Evolutionary conservation across 1,284 basidiomycete genomes (phyloP).

Genomic region (Vanrija sp.): DNA sequence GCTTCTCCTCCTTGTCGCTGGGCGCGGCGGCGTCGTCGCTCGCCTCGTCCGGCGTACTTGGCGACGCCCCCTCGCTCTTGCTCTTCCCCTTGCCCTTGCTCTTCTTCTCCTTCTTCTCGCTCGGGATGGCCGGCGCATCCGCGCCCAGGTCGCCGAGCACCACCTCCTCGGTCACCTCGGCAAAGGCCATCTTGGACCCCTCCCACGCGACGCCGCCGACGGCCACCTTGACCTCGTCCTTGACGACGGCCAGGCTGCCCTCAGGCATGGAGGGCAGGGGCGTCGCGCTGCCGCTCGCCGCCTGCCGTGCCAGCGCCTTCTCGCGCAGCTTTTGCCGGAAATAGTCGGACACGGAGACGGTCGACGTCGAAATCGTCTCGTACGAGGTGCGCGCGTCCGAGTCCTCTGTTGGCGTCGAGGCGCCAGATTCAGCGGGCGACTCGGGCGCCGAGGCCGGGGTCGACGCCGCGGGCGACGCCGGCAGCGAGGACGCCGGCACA

Average conservation of each 20-base stretch:
- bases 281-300: constrained; percentile 15
- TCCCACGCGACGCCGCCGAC: constrained; percentile 37
- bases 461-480: constrained; percentile 17
- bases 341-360: constrained; percentile 46
- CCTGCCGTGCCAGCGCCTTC: constrained; percentile 39
- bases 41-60: background rate
- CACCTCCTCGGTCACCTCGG: constrained; percentile 12
- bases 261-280: constrained; percentile 19
- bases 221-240: constrained; percentile 25
- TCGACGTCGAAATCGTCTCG: constrained; percentile 34
- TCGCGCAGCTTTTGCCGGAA: constrained; percentile 47
- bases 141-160: constrained; percentile 11
- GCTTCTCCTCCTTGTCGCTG: constrained; percentile 5
- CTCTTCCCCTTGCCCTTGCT: constrained; percentile 1
- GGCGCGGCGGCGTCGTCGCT: no score
- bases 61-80: background rate
- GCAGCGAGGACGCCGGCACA: constrained; percentile 39
- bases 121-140: background rate
- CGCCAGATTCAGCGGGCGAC: background rate
- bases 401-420: constrained; percentile 1
- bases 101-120: constrained; percentile 6
- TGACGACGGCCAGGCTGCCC: constrained; percentile 23
- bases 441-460: constrained; percentile 16
- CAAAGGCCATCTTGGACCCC: constrained; percentile 35
- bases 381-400: constrained; percentile 20